Percentiles rank a stretch among this genome's conserved stretches.
phyloP scores from a whole-genome alignment of 73 alveolate species.

The Effrenium voratum region DNA sequence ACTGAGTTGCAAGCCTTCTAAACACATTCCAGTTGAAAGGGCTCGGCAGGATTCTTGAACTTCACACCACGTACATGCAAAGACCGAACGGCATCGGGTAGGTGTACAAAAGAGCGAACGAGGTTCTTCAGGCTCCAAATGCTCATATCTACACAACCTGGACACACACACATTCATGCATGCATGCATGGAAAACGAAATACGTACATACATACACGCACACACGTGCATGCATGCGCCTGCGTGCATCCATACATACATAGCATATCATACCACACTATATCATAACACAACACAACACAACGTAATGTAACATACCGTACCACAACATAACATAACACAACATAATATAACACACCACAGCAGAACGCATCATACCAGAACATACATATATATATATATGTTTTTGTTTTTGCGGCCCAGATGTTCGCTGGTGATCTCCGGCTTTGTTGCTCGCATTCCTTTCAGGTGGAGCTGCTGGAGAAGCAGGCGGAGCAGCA shows the following conservation, averaged over 20 bases:
- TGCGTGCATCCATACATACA: not conserved
- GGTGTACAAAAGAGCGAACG: conserved; percentile 12
- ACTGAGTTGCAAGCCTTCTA: not conserved
- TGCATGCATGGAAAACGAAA: no score
- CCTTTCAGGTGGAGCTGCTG: conserved; percentile 42
- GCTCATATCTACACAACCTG: no score
- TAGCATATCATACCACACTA: not conserved
- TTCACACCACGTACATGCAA: not conserved
- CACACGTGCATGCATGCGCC: not conserved
- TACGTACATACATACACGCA: not conserved
- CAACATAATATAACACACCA: not conserved
- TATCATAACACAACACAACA: not conserved
- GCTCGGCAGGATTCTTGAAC: not conserved
- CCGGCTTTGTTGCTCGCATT: no score
- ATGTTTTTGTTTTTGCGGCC: no score
- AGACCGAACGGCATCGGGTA: not conserved
- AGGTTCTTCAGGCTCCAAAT: not conserved
- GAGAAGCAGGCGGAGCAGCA: conserved; percentile 87
- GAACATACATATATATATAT: no score
- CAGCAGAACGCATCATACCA: no score
- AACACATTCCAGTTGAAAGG: conserved; percentile 52
- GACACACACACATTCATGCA: no score
- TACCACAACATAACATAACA: not conserved
- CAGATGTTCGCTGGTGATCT: no score
- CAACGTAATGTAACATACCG: no score